Base-by-base conservation (phyloP, 495 filamentous ascomycete species). In the Lindgomyces ingoldianus region DNA sequence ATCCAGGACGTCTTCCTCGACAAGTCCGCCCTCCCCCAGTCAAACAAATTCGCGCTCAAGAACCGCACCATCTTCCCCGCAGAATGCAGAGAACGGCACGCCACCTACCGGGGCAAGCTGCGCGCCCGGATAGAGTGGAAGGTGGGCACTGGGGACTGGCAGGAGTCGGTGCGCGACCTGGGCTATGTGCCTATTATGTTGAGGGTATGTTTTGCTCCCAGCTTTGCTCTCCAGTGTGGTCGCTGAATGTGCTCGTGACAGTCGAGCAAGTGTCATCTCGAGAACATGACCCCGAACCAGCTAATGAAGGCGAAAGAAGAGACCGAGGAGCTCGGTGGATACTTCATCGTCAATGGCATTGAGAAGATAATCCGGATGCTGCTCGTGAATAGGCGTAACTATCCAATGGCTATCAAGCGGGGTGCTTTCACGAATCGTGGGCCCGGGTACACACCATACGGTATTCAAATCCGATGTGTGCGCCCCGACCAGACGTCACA, bases 401-500 rank as follows among this genome's bases (percentile, higher is more conserved):
- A 89, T 70, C 93, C 94, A 41, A 89, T 97, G 83, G 93, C 93
- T 27, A 96, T 97, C 72, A 82, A 89, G 63, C 89, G 94, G 64
- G 85, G 88, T 36, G 96, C 92, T 47, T 98, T 96, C 79, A 79
- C 83, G 56, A 90, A 89, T 65, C 84, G 94, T 77, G 94, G 94
- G 46, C 79, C 87, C 46, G 79, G 87, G 56, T 98, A 96, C 77
- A 92, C 91, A 25, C 89, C 89, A 61, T 93, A 84, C 69, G 94
- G 91, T 81, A 87, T 97, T 39, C 89, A 96, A 68, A 87, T 96
- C 62, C 87, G 94, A 76, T 95, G 88, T 12, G 91, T 96, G 27
- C 86, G 94, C 44, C 93, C 91, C 10, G 94, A 98, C 72, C 92
- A 98, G 76, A 96, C 92, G 18, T 96, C 93, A 14, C 94, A 98